A percentile compares a stretch with the other conserved stretches of the same genome.
These are phyloP conservation scores for Termitomyces titanicus DNA, from an alignment of 768 basidiomycete genomes.

Conservation along the genomic window DNA sequence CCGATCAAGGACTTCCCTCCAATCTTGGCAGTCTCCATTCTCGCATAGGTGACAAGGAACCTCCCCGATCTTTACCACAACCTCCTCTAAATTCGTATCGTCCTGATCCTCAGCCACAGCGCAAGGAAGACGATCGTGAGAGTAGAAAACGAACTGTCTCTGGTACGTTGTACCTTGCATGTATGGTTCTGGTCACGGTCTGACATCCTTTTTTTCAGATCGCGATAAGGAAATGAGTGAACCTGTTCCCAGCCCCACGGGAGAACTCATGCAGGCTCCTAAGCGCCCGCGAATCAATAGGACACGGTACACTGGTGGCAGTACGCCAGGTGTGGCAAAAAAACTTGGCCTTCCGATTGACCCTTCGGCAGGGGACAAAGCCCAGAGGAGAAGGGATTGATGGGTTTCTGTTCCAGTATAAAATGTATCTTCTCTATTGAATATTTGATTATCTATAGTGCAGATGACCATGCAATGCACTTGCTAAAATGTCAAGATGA, in stretches of 20 bases:
- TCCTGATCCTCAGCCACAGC: slow-evolving; percentile 32
- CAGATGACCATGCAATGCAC: not conserved
- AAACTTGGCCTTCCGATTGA: slow-evolving; percentile 58
- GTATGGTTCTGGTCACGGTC: not conserved
- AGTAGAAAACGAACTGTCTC: slow-evolving; percentile 64
- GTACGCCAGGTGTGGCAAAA: slow-evolving; percentile 40
- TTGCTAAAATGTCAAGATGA: not conserved
- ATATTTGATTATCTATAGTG: slow-evolving; percentile 6
- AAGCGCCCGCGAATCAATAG: slow-evolving; percentile 63
- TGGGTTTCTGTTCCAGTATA: not conserved
- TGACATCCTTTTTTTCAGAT: slow-evolving; percentile 33
- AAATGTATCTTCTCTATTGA: slow-evolving; percentile 12
- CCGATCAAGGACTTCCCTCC: slow-evolving; percentile 18
- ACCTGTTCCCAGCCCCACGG: slow-evolving; percentile 24
- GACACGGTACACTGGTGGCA: slow-evolving; percentile 37
- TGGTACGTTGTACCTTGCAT: slow-evolving; percentile 40
- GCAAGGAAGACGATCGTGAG: slow-evolving; percentile 65
- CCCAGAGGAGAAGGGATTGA: slow-evolving; percentile 55
- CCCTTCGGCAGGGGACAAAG: slow-evolving; percentile 55
- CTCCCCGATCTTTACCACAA: slow-evolving; percentile 31
- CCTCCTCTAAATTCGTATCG: slow-evolving; percentile 39
- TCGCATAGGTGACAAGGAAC: slow-evolving; percentile 62
- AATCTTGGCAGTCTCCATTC: slow-evolving; percentile 35
- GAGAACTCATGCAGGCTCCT: slow-evolving; percentile 39
- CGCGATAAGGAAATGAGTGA: slow-evolving; percentile 58